Base-by-base conservation (phyloP, 192 early-diverging fungal species). In the Linderina pennispora region DNA sequence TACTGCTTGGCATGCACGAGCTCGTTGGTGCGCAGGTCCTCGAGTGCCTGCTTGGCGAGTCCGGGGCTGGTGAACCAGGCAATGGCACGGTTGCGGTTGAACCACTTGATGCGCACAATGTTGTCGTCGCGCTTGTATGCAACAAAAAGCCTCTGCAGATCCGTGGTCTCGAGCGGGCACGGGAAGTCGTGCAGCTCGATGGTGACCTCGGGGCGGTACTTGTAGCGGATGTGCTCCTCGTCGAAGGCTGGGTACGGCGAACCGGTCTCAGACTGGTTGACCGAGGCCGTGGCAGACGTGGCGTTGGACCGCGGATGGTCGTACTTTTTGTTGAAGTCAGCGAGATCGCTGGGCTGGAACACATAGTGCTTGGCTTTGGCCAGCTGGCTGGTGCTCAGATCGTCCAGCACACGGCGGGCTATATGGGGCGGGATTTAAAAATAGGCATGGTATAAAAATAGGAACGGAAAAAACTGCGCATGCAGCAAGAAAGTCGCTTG, bases 91-190 rank as follows among this genome's bases (percentile, higher is more conserved):
- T 66, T 74, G 40, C 63, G 58, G 59, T 74, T 74, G 48, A 74
- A 74, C 70, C 70, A 74, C 50, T 66, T 65, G 53, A 74, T 74
- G 39, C 70, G 45, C n/a, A 65, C 63, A 31, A 74, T 74, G 63
- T 66, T 74, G 58, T 74, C 63, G 28, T 53, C 59, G 52, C 51
- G 53, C 58, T 65, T 73, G 63, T 73, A 53, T 21, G 36, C 50
- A 11, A 36, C 48, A 44, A 73, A 62, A 36, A 65, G 54, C 36
- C 58, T 50, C 32, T 73, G 70, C 39, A 73, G 43, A 38, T 73
- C 70, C 9, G 58, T 55, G 23, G 70, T 73, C 48, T 66, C 70
- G 20, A 73, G 50, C 21, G 70, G 70, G 25, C 58, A 62, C 22
- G 63, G 58, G 19, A 73, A 73, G 16, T 73, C 70, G 28, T 73